Base-by-base conservation (phyloP, 225 moss, liverwort and hornwort species). In the Sphagnum tenellum region DNA sequence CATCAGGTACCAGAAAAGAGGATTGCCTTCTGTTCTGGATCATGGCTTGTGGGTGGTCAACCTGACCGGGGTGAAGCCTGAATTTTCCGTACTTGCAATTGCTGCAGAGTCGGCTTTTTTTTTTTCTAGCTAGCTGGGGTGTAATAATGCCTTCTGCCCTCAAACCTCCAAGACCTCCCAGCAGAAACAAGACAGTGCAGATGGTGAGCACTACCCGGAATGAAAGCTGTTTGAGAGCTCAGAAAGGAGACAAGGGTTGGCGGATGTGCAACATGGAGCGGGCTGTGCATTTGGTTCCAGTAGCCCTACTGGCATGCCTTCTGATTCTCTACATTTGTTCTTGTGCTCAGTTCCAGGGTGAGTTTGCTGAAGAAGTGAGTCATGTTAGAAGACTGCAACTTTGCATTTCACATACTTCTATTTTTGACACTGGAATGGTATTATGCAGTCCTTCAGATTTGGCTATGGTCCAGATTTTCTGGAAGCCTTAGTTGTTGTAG, bases 271-370 rank as follows among this genome's bases (percentile, higher is more conserved):
- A 69, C 60, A 8, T 69, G 2, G 77, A 77, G 64, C 72, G 73
- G 56, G 68, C 73, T 11, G 68, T 77, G 9, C 77, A 77, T 52
- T 59, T 77, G 14, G 69, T 77, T 51, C 77, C 77, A 2, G 61
- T 70, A 29, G 69, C 73, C 57, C 56, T 77, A 8, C 48, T 77
- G 48, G 59, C 66, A 9, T 77, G 77, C 73, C 49, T 77, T 46
- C 58, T 77, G 8, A 55, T 77, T 12, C 66, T 77, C 55, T 77
- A 77, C 62, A 46, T 73, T n/a, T 77, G 64, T 60, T 77, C 77
- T 11, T 65, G 64, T 12, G 45, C 62, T 8, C 73, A 64, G 10
- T 49, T 66, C 10, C 73, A 72, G 49, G 77, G 77, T 77, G 66
- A 48, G 71, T 2, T 55, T 50, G 9, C 50, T 13, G 3, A 14